phyloP scores from a whole-genome alignment of 2,329 filamentous ascomycete species.

The Phialemoniopsis sp. region DNA sequence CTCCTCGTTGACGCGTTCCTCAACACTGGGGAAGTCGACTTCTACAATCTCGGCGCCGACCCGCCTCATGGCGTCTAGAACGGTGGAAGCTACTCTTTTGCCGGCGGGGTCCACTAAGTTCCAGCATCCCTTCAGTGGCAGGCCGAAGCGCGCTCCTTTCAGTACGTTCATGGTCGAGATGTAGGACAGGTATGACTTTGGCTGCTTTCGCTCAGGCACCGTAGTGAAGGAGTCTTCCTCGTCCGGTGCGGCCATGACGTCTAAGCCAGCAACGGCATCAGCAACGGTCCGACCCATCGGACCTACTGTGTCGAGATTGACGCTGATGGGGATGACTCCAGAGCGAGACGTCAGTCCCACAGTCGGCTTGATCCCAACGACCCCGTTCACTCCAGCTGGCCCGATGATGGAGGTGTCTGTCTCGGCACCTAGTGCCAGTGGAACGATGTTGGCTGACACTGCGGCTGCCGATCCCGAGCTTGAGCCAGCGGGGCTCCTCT shows the following conservation, averaged over 20 bases:
- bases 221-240: constrained; percentile 60
- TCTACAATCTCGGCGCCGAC: constrained; percentile 1
- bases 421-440: constrained; percentile 3
- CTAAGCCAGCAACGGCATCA: constrained; percentile 59
- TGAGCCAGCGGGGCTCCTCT: constrained; percentile 9
- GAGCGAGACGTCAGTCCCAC: constrained; percentile 60
- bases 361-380: constrained; percentile 67
- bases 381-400: constrained; percentile 48
- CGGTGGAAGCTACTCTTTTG: neutral
- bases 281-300: constrained; percentile 60
- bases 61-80: neutral
- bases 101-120: neutral
- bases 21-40: constrained; percentile 3
- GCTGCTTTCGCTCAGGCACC: constrained; percentile 46
- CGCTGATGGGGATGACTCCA: constrained; percentile 62
- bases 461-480: constrained; percentile 8
- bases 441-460: constrained; percentile 2
- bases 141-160: constrained; percentile 56
- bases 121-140: constrained; percentile 45
- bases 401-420: constrained; percentile 61
- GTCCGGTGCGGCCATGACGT: constrained; percentile 60
- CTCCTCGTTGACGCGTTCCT: neutral
- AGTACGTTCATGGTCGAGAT: constrained; percentile 46
- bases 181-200: constrained; percentile 48
- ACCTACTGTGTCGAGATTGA: constrained; percentile 63